Evolutionary conservation across 2,329 filamentous ascomycete species (phyloP), one percentile per base, ranked within the genome.

Genomic region (Triangularia setosa): DNA sequence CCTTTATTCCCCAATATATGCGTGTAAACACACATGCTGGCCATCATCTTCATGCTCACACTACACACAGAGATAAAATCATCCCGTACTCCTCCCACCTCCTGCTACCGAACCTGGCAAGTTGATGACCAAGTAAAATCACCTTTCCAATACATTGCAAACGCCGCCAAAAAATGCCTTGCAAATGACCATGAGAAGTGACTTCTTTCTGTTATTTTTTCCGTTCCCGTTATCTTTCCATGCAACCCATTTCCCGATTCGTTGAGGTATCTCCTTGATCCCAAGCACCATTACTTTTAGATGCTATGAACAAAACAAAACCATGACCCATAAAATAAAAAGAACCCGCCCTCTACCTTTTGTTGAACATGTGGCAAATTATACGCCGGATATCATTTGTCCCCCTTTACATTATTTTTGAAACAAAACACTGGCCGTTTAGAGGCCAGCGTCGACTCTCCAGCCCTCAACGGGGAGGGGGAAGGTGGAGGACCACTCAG

Each of bases 401-500:
- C 25, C 54, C 33, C 24, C 54, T 23, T 16, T 35, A 48, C 16
- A 27, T n/a, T 11, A 18, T 24, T 64, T 18, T 67, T 65, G 64
- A 63, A 55, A 57, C 62, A 58, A 56, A 61, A 63, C 60, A 33
- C 14, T 56, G 60, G 57, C 64, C 27, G 30, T 64, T 82, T 84
- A 87, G 73, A 87, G 77, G 70, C 83, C 83, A 66, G 84, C 84
- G 71, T 87, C 85, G 64, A 81, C 75, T 74, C 87, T 84, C 87
- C 87, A 89, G 74, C 87, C 87, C 82, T 89, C 87, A 69, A 96
- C 89, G 66, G 95, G 95, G 68, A 99, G 90, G 75, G 95, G 95
- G 90, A 97, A 99, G 71, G 86, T 87, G 76, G 84, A 85, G 76
- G 91, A 92, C 94, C 94, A 99, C 58, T 81, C 81, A 56, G 92